A percentile compares a stretch with the other conserved stretches of the same genome.
phyloP scores from a whole-genome alignment of 257 asterid genomes.

The Petunia axillaris region DNA sequence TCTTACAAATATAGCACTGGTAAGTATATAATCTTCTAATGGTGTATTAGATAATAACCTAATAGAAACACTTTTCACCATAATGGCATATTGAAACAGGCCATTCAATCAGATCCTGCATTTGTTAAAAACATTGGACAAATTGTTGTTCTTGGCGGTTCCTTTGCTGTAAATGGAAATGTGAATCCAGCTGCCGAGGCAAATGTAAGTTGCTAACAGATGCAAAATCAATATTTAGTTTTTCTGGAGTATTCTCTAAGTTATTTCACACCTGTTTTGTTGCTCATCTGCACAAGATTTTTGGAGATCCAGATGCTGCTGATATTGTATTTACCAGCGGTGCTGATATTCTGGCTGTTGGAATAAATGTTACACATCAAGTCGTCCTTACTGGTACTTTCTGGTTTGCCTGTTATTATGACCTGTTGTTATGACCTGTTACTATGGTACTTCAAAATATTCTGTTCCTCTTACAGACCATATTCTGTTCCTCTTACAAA shows the following conservation, averaged over 20 bases:
- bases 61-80: conserved; percentile 1
- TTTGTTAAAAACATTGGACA: conserved; percentile 75
- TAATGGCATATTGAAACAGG: conserved; percentile 54
- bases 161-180: conserved; percentile 94
- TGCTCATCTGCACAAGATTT: conserved; percentile 57
- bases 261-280: conserved; percentile 17
- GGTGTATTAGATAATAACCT: background rate
- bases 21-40: conserved; percentile 40
- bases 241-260: conserved; percentile 21
- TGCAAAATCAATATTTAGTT: conserved; percentile 14
- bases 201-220: conserved; percentile 58
- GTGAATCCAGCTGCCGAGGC: conserved; percentile 99
- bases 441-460: background rate
- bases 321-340: conserved; percentile 97
- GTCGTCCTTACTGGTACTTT: conserved; percentile 80
- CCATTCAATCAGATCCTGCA: conserved; percentile 84
- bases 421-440: background rate
- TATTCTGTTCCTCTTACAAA: background rate
- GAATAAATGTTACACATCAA: conserved; percentile 94
- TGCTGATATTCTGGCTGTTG: conserved; percentile 93
- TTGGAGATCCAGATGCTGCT: conserved; percentile 99
- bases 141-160: conserved; percentile 95
- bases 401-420: background rate
- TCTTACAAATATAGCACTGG: conserved; percentile 88
- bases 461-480: background rate